A percentile compares a stretch with the other conserved stretches of the same genome.
Evolutionary conservation across 345 rosid genomes (phyloP).

Genomic region (Noccaea caerulescens): DNA sequence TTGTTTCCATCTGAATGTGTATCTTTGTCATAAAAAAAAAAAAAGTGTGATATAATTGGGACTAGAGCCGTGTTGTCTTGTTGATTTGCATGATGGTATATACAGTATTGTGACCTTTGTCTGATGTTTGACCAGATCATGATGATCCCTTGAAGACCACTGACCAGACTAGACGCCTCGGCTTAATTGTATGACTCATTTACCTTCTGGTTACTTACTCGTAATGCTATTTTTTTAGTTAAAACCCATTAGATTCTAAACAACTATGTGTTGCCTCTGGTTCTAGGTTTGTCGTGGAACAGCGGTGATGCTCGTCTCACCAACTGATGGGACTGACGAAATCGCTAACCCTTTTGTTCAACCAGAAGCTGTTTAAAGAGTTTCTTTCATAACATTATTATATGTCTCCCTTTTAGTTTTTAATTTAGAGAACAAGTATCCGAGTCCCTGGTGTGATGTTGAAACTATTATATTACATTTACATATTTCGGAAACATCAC

Average conservation of each 20-base stretch:
- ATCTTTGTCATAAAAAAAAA: background rate
- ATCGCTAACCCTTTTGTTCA: conserved; percentile 93
- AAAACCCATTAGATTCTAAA: conserved; percentile 2
- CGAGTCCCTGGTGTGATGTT: conserved; percentile 14
- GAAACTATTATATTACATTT: background rate
- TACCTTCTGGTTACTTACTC: background rate
- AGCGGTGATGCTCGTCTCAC: conserved; percentile 98
- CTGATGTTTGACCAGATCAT: conserved; percentile 56
- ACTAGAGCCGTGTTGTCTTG: conserved; percentile 1
- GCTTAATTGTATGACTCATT: conserved; percentile 67
- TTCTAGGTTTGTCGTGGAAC: conserved; percentile 93
- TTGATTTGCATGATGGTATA: background rate
- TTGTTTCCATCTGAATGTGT: background rate
- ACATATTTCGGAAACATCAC: background rate
- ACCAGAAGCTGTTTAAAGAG: conserved; percentile 76
- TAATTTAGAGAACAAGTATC: conserved; percentile 23
- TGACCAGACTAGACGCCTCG: conserved; percentile 91
- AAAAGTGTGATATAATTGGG: background rate
- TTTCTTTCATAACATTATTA: conserved; percentile 10
- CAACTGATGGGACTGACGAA: conserved; percentile 97
- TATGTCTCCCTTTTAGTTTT: conserved; percentile 22
- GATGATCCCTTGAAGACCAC: conserved; percentile 98
- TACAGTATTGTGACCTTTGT: background rate
- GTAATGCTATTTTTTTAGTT: background rate
- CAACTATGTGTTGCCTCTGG: conserved; percentile 17